phyloP scores from a whole-genome alignment of 495 filamentous ascomycete species.

The Lentithecium fluviatile region DNA sequence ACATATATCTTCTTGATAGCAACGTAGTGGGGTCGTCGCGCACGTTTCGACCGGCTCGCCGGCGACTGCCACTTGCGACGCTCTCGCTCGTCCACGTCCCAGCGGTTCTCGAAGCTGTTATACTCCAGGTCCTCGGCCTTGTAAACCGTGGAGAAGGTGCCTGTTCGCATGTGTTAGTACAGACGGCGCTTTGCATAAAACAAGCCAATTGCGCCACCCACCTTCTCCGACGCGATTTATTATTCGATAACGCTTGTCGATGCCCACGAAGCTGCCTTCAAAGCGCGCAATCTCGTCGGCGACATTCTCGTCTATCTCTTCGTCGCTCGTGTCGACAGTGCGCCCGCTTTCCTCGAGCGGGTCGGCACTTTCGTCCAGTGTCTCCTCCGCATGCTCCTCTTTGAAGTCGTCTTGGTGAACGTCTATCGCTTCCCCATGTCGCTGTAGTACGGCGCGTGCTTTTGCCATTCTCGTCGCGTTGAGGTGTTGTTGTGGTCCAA shows the following conservation, averaged over 20 bases:
- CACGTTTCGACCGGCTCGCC: constrained; percentile 43
- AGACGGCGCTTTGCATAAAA: constrained; percentile 15
- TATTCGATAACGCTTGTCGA: constrained; percentile 76
- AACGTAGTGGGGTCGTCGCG: constrained; percentile 56
- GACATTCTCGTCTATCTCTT: constrained; percentile 68
- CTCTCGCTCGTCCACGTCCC: constrained; percentile 72
- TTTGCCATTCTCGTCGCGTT: constrained; percentile 14
- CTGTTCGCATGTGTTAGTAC: constrained; percentile 46
- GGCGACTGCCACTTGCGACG: constrained; percentile 62
- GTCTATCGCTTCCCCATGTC: constrained; percentile 41
- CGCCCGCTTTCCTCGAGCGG: constrained; percentile 45
- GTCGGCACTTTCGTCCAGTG: constrained; percentile 46
- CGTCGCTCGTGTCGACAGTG: constrained; percentile 40
- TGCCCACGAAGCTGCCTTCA: constrained; percentile 76
- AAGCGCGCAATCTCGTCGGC: constrained; percentile 84
- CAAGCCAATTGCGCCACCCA: constrained; percentile 42
- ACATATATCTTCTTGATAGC: constrained; percentile 99
- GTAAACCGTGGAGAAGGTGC: constrained; percentile 97
- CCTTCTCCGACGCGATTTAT: constrained; percentile 98
- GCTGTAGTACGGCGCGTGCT: constrained; percentile 13
- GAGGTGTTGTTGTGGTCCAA: constrained; percentile 6
- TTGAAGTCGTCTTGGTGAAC: constrained; percentile 48
- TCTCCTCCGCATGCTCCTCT: constrained; percentile 46
- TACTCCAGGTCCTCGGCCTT: constrained; percentile 96
- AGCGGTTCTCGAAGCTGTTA: constrained; percentile 76